A percentile compares a stretch with the other conserved stretches of the same genome.
Evolutionary conservation across 1,284 basidiomycete species (phyloP).

Genomic region (Bjerkandera adusta): DNA sequence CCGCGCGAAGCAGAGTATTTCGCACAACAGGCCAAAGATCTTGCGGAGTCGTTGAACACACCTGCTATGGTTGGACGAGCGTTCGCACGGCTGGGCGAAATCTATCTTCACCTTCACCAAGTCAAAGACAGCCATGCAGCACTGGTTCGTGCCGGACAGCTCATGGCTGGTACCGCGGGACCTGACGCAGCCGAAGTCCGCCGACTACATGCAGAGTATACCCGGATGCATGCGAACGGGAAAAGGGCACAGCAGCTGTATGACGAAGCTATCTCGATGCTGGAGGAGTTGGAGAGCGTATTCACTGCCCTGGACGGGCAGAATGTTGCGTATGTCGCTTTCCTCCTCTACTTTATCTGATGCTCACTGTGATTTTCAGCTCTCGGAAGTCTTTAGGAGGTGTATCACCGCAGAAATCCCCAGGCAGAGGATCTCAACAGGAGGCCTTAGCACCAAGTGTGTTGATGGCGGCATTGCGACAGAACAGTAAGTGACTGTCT

Average conservation of each 20-base stretch:
- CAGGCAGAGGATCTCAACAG: slow-evolving; percentile 19
- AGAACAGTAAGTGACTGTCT: slow-evolving; percentile 58
- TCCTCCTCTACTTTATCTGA: slow-evolving; percentile 8
- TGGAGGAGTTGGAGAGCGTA: slow-evolving; percentile 55
- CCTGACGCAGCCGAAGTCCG: slow-evolving; percentile 62
- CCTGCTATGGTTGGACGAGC: slow-evolving; percentile 65
- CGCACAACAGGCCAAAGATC: slow-evolving; percentile 64
- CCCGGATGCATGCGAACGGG: slow-evolving; percentile 44
- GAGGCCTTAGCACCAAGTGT: slow-evolving; percentile 70
- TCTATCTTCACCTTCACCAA: slow-evolving; percentile 61
- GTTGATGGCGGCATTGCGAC: slow-evolving; percentile 65
- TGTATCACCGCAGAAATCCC: slow-evolving; percentile 29
- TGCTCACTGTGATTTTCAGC: slow-evolving; percentile 25
- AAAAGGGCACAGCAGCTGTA: slow-evolving; percentile 52
- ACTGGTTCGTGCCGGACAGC: slow-evolving; percentile 49
- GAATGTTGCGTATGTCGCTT: slow-evolving; percentile 36
- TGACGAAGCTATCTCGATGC: slow-evolving; percentile 47
- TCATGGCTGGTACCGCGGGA: slow-evolving; percentile 44
- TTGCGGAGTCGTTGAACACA: slow-evolving; percentile 67
- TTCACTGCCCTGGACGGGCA: slow-evolving; percentile 53
- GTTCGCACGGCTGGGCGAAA: slow-evolving; percentile 61
- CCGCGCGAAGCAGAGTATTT: slow-evolving; percentile 83
- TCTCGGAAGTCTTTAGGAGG: slow-evolving; percentile 42
- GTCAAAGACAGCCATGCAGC: slow-evolving; percentile 52
- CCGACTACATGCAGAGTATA: slow-evolving; percentile 61